Evolutionary conservation across 108 stramenopile genomes (phyloP), one percentile per base, ranked within the genome.

Genomic region (Nitzschia putrida): DNA sequence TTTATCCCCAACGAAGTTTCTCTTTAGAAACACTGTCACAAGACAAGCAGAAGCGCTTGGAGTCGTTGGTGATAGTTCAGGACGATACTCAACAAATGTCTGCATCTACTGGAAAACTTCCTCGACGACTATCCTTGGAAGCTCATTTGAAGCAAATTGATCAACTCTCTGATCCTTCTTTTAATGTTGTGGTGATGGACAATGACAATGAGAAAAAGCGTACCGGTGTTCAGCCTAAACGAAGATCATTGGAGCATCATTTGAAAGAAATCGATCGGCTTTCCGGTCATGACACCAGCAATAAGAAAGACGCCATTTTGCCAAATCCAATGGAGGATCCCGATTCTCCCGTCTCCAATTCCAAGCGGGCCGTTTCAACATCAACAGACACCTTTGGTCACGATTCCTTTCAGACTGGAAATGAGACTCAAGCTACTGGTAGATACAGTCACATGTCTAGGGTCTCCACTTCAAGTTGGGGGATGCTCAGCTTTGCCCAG

Each of bases 401-500:
- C 20, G 58, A 37, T 38, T 59, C 58, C 38, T 59, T 39, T 20
- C 39, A 40, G 26, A 40, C 58, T 11, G 58, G 38, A 18, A 26
- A 25, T n/a, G 38, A 20, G 38, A 25, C 58, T 1, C 58, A 59
- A 16, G 39, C 34, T 14, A 63, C 42, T 45, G 61, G 61, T 24
- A 47, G 24, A 24, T 13, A 41, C 14, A 63, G 61, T 8, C 42
- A 45, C 20, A 21, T 11, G 43, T 63, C 61, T 4, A 44, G 10
- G 8, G 22, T 23, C 18, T 45, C 61, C 22, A 23, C 44, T 22
- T 44, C 66, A 37, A 66, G 66, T 26, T 66, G 66, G 66, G 66
- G 66, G 3, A 54, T 66, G 66, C 22, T 66, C n/a, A 66, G 66
- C 38, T 51, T 66, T 40, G 53, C 66, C 11, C 66, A 66, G 40